Base-by-base conservation (phyloP, 2,329 filamentous ascomycete species). In the Talaromyces sp. region DNA sequence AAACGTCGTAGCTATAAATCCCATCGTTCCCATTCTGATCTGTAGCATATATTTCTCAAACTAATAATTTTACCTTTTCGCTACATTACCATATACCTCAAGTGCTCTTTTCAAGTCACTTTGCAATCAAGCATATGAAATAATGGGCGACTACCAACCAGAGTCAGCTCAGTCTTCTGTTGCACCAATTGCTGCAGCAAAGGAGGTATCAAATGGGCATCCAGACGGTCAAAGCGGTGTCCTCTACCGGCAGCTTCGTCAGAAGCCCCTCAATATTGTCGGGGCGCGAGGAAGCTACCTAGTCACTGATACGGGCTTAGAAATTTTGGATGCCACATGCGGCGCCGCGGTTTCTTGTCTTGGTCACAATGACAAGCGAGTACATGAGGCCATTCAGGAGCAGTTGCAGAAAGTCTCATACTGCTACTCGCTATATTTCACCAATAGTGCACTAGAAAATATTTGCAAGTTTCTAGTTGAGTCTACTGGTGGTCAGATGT, bases 301-400 rank as follows among this genome's bases (percentile, higher is more conserved):
- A 4, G 62, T 72, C 22, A 71, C 82, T 1, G 70, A 71, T 45
- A 73, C 76, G 58, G 84, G 85, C 2, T 75, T 80, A 30, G 71
- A 71, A 27, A 80, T 92, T 37, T 78, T 91, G 10, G 89, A 93
- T 67, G 86, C 83, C 2, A 87, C 85, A 39, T 82, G 85, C 30
- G 89, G 89, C 10, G 86, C 89, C 2, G 87, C 86, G 20, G 88
- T 91, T 2, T 78, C 84, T n/a, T 86, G 84, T 65, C 75, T 93
- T 6, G 89, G 89, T 4, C 85, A 90, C 62, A 83, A 82, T 29
- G 80, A 86, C 45, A 61, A 75, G 29, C 78, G 85, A 32, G 82
- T 91, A 4, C 76, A 79, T 17, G 73, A 80, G 2, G 88, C 86
- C 1, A 79, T 89, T 27, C 67, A 74, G 4, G 62, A 76, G 14